A percentile compares a stretch with the other conserved stretches of the same genome.
These are phyloP conservation scores for Plantago major DNA, from an alignment of 257 asterid species.

Conservation along the genomic window DNA sequence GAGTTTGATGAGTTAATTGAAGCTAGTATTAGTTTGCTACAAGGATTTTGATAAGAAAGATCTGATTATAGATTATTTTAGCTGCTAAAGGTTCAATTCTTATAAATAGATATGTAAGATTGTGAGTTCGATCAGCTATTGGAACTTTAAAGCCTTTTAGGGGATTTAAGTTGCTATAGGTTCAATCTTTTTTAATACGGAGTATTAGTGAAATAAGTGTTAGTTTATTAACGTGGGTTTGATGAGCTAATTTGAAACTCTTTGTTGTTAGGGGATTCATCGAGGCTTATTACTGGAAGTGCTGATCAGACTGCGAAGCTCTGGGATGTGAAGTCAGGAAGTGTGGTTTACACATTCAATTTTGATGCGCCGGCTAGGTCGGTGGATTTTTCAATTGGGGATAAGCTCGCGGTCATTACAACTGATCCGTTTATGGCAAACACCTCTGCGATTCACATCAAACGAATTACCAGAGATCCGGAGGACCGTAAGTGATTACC, in stretches of 20 bases:
- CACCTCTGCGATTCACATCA: slow-evolving; percentile 80
- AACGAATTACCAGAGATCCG: slow-evolving; percentile 50
- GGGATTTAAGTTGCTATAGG: no score
- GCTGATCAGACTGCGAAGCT: slow-evolving; percentile 91
- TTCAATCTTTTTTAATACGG: neutral
- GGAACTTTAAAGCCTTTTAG: no score
- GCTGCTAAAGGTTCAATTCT: neutral
- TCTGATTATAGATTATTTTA: neutral
- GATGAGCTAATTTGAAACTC: neutral
- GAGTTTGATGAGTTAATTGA: no score
- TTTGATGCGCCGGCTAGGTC: slow-evolving; percentile 82
- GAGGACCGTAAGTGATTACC: slow-evolving; percentile 56
- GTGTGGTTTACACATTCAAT: slow-evolving; percentile 56
- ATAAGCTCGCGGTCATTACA: slow-evolving; percentile 74
- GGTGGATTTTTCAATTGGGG: slow-evolving; percentile 75
- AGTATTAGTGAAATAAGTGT: neutral
- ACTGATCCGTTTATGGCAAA: slow-evolving; percentile 85
- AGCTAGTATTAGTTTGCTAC: no score
- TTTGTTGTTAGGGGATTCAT: slow-evolving; percentile 61
- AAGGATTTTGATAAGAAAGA: no score
- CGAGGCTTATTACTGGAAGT: slow-evolving; percentile 78
- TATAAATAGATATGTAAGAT: no score
- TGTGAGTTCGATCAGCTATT: no score
- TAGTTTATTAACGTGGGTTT: no score
- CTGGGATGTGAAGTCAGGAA: slow-evolving; percentile 72